phyloP scores from a whole-genome alignment of 345 rosid genomes.

The Hibiscus mutabilis region DNA sequence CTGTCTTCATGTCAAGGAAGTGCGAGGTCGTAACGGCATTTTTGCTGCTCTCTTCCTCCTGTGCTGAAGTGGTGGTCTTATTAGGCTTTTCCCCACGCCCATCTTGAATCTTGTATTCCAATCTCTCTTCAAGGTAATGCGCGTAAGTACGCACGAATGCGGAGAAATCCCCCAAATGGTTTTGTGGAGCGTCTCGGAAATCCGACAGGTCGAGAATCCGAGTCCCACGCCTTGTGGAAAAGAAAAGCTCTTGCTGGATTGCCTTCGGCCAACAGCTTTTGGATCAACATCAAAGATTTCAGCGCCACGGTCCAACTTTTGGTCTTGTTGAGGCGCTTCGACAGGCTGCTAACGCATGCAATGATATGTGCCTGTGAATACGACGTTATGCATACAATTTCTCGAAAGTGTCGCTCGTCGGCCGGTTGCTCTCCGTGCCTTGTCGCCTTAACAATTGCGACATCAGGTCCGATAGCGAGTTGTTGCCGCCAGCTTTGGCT shows the following conservation, averaged over 20 bases:
- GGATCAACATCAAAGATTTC: constrained; percentile 64
- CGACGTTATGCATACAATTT: constrained; percentile 64
- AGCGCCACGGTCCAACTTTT: constrained; percentile 82
- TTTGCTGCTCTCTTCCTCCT: constrained; percentile 17
- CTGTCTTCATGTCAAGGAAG: constrained; percentile 48
- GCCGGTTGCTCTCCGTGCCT: constrained; percentile 84
- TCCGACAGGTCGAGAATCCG: constrained; percentile 79
- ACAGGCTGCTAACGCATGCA: constrained; percentile 33
- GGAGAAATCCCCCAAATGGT: constrained; percentile 73
- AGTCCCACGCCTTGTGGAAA: constrained; percentile 79
- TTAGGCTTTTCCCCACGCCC: constrained; percentile 39
- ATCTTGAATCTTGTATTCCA: constrained; percentile 64
- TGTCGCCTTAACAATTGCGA: constrained; percentile 85
- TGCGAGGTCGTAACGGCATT: constrained; percentile 35
- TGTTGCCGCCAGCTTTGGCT: constrained; percentile 70
- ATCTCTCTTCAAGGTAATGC: constrained; percentile 64
- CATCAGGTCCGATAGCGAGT: constrained; percentile 67
- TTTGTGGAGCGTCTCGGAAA: constrained; percentile 50
- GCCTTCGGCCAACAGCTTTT: constrained; percentile 54
- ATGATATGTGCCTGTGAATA: constrained; percentile 25
- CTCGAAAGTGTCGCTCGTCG: constrained; percentile 66
- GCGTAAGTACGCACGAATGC: constrained; percentile 82
- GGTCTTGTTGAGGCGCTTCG: constrained; percentile 74
- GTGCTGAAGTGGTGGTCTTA: background rate
- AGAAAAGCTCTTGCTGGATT: constrained; percentile 90